Conservation (phyloP, 345 rosid genomes). For the Pistacia vera region DNA sequence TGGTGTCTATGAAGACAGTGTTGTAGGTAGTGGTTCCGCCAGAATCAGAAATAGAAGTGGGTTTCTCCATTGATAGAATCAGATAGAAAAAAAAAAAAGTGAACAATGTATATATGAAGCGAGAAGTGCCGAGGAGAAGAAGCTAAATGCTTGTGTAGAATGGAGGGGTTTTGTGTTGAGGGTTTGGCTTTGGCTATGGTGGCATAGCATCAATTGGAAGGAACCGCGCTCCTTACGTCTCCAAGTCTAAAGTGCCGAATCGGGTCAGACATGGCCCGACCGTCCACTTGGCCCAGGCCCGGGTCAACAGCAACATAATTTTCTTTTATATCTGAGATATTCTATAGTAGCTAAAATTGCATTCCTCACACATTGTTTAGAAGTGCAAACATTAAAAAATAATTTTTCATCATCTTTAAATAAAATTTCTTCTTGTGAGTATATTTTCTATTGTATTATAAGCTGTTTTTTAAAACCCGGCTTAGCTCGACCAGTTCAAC, state of each 20-base stretch:
- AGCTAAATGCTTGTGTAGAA: not conserved
- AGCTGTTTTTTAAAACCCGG: no score
- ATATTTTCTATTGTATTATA: no score
- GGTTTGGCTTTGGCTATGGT: not conserved
- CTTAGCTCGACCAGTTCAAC: no score
- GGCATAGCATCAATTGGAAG: not conserved
- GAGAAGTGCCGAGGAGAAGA: not conserved
- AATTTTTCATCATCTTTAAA: no score
- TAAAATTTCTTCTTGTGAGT: no score
- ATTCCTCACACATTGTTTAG: no score
- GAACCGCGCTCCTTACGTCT: not conserved
- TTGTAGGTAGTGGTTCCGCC: slow-evolving; percentile 13
- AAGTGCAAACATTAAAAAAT: no score
- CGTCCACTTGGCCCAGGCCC: not conserved
- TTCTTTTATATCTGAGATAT: no score
- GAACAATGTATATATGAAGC: not conserved
- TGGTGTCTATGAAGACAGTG: slow-evolving; percentile 59
- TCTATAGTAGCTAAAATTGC: no score
- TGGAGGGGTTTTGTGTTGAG: not conserved
- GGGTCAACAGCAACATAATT: not conserved
- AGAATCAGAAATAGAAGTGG: slow-evolving; percentile 23
- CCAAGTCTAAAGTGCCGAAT: not conserved
- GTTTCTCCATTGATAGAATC: slow-evolving; percentile 24
- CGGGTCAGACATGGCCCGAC: not conserved
- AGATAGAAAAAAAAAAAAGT: not conserved